These are phyloP conservation scores for Urtica urens DNA, from an alignment of 306 rosid species.

Conservation along the genomic window DNA sequence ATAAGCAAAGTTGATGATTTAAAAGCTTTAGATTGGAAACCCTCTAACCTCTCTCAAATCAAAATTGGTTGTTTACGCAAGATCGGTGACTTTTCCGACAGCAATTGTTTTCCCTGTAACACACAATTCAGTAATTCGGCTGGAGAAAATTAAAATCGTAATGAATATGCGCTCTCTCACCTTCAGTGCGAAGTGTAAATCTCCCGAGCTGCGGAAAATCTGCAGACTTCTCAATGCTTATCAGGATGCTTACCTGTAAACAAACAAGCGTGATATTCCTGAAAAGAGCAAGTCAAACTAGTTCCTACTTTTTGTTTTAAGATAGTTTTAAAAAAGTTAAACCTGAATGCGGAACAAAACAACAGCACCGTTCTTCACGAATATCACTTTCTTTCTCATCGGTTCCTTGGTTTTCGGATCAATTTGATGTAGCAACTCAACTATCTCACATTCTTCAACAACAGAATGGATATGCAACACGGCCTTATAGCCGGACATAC, in stretches of 20 bases:
- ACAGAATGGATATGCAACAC: conserved; percentile 82
- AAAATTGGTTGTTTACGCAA: conserved; percentile 46
- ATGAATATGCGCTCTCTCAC: too few relatives aligned
- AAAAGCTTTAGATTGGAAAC: conserved; percentile 5
- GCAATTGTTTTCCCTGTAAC: conserved; percentile 88
- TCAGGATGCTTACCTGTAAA: conserved; percentile 49
- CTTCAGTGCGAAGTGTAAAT: conserved; percentile 97
- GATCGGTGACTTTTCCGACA: conserved; percentile 70
- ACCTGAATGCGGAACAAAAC: conserved; percentile 88
- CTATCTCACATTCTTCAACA: conserved; percentile 98
- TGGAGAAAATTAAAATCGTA: too few relatives aligned
- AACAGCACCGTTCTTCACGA: conserved; percentile 86
- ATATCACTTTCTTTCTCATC: conserved; percentile 65
- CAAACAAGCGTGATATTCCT: conserved; percentile 3
- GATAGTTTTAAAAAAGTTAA: conserved; percentile 11
- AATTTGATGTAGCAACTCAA: conserved; percentile 77
- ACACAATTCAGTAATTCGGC: too few relatives aligned
- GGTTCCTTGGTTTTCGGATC: conserved; percentile 87
- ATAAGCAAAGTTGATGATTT: too few relatives aligned
- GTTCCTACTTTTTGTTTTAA: not conserved
- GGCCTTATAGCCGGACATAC: conserved; percentile 97
- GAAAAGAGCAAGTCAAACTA: not conserved
- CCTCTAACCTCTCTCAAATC: conserved; percentile 37
- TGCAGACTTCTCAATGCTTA: conserved; percentile 73
- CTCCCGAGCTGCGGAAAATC: conserved; percentile 88